phyloP scores from a whole-genome alignment of 208 protist genomes.

The Phytomonas serpens region DNA sequence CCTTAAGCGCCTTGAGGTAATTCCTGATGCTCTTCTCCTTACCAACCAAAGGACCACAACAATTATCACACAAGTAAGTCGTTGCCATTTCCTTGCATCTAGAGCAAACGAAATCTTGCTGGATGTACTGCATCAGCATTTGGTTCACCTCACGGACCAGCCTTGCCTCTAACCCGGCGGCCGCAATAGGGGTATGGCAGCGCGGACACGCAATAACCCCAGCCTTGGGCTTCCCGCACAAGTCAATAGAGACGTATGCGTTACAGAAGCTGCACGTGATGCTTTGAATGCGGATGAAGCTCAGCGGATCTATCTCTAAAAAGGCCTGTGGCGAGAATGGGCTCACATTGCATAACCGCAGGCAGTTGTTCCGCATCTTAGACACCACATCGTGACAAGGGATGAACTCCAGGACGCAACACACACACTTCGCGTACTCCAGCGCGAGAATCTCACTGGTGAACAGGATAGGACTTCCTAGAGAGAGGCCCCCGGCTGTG shows the following conservation, averaged over 20 bases:
- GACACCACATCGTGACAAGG: slow-evolving; percentile 55
- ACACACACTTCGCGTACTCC: slow-evolving; percentile 76
- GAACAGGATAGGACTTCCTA: slow-evolving; percentile 12
- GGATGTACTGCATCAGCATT: slow-evolving; percentile 34
- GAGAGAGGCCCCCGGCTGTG: slow-evolving; percentile 1
- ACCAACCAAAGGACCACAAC: slow-evolving; percentile 67
- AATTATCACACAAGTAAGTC: slow-evolving; percentile 57
- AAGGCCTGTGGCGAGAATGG: slow-evolving; percentile 73
- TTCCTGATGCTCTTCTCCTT: slow-evolving; percentile 36
- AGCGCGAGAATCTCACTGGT: slow-evolving; percentile 48
- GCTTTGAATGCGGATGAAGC: slow-evolving; percentile 22
- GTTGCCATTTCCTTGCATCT: slow-evolving; percentile 73
- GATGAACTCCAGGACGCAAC: slow-evolving; percentile 59
- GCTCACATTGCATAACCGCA: slow-evolving; percentile 80
- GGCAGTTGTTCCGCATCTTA: slow-evolving; percentile 79
- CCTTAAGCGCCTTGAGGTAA: slow-evolving; percentile 54
- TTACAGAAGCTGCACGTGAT: slow-evolving; percentile 82
- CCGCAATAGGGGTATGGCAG: slow-evolving; percentile 63
- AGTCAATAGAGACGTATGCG: slow-evolving; percentile 40
- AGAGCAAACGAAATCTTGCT: slow-evolving; percentile 85
- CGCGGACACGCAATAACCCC: slow-evolving; percentile 34
- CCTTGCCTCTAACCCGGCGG: slow-evolving; percentile 51
- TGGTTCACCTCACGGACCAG: slow-evolving; percentile 72
- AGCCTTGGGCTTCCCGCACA: slow-evolving; percentile 25
- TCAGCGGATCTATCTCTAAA: slow-evolving; percentile 28